phyloP scores from a whole-genome alignment of 2,329 filamentous ascomycete species.

The Pyrenophora tritici-repentis region DNA sequence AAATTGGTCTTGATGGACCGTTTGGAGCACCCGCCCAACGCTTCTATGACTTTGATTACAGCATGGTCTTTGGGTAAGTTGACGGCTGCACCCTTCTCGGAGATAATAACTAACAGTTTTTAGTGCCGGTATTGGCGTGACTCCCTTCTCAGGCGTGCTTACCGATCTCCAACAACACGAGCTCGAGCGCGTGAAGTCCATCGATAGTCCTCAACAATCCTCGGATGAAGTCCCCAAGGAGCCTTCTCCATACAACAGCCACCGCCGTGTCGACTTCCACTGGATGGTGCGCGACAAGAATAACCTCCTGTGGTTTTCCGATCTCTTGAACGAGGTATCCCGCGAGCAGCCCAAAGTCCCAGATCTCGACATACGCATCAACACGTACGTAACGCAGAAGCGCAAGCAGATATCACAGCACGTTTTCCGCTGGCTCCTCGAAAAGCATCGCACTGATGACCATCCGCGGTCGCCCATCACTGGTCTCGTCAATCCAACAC shows the following conservation, averaged over 20 bases:
- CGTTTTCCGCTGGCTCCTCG: constrained; percentile 62
- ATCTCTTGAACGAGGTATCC: constrained; percentile 56
- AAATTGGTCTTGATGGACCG: constrained; percentile 61
- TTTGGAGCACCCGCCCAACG: constrained; percentile 64
- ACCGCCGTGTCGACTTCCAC: constrained; percentile 63
- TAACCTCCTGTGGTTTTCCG: constrained; percentile 62
- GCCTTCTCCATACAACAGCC: constrained; percentile 41
- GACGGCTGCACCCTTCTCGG: neutral
- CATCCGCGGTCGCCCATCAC: constrained; percentile 60
- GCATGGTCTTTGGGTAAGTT: constrained; percentile 56
- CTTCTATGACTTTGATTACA: constrained; percentile 63
- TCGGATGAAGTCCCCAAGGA: constrained; percentile 11
- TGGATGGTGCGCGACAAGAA: constrained; percentile 65
- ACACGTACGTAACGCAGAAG: constrained; percentile 63
- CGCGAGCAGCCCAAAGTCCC: constrained; percentile 43
- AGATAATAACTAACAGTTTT: neutral
- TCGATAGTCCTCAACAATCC: constrained; percentile 15
- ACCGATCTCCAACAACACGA: constrained; percentile 58
- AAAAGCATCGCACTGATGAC: constrained; percentile 59
- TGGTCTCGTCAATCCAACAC: constrained; percentile 58
- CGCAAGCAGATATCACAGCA: constrained; percentile 59
- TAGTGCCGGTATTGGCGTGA: constrained; percentile 62
- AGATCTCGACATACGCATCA: constrained; percentile 59
- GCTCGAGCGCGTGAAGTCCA: constrained; percentile 39
- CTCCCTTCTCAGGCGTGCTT: constrained; percentile 62